phyloP scores from a whole-genome alignment of 495 filamentous ascomycete genomes.

The Xylaria curta region DNA sequence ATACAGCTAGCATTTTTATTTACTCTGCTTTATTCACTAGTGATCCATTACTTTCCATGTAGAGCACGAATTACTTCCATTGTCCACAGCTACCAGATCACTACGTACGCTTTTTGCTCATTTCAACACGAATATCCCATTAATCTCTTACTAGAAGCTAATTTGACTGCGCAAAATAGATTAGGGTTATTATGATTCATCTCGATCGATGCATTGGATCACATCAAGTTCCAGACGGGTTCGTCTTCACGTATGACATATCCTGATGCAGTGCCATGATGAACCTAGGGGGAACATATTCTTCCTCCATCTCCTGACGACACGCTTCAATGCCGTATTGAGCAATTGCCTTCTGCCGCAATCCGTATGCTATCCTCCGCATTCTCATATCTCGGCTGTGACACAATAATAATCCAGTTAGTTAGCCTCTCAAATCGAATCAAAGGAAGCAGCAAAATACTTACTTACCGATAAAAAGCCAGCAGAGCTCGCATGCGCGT shows the following conservation, averaged over 20 bases:
- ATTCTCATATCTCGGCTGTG: neutral
- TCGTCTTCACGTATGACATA: neutral
- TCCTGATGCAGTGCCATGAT: neutral
- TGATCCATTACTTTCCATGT: neutral
- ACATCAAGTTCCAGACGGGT: neutral
- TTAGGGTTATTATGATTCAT: neutral
- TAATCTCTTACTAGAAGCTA: neutral
- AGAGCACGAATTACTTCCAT: neutral
- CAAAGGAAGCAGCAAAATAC: neutral
- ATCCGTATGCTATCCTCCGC: neutral
- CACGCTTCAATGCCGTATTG: neutral
- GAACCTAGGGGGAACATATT: neutral
- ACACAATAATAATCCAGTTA: neutral
- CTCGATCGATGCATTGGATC: neutral
- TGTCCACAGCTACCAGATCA: neutral
- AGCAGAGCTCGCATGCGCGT: conserved; percentile 4
- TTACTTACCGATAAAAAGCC: conserved; percentile 7
- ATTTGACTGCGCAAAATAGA: neutral
- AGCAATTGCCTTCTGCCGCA: neutral
- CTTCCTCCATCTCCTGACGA: neutral
- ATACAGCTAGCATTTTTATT: neutral
- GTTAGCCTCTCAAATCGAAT: neutral
- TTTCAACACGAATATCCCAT: neutral
- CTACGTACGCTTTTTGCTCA: neutral
- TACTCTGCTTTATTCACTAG: neutral